phyloP scores from a whole-genome alignment of 2,329 filamentous ascomycete genomes.

The Dothistroma pini region DNA sequence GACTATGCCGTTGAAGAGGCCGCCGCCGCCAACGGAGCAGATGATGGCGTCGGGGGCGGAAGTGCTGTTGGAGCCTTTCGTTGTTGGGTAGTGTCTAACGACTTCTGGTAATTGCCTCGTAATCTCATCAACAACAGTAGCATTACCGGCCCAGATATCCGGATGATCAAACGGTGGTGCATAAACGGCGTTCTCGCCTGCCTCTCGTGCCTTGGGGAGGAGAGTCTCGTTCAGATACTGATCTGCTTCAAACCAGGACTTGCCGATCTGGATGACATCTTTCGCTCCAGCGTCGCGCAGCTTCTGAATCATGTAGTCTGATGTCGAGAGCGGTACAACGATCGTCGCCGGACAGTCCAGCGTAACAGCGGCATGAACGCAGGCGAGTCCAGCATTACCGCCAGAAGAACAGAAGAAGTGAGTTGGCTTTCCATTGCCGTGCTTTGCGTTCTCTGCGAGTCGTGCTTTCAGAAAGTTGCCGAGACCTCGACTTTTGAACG shows the following conservation, averaged over 20 bases:
- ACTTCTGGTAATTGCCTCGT: constrained; percentile 36
- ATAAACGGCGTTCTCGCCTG: constrained; percentile 56
- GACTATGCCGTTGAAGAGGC: constrained; percentile 72
- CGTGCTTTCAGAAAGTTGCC: constrained; percentile 62
- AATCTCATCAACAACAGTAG: constrained; percentile 55
- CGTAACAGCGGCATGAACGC: constrained; percentile 66
- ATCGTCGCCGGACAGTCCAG: constrained; percentile 68
- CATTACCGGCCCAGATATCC: constrained; percentile 64
- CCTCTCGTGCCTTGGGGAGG: constrained; percentile 38
- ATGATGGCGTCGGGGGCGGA: constrained; percentile 64
- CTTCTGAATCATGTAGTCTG: constrained; percentile 67
- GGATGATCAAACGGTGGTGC: constrained; percentile 68
- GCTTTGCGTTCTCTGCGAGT: constrained; percentile 36
- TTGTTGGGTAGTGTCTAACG: constrained; percentile 9
- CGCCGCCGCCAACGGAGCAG: constrained; percentile 77
- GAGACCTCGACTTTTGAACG: constrained; percentile 77
- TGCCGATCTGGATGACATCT: constrained; percentile 65
- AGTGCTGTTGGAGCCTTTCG: constrained; percentile 5
- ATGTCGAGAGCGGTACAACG: constrained; percentile 65
- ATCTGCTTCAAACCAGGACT: constrained; percentile 68
- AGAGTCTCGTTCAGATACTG: constrained; percentile 58
- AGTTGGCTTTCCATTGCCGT: constrained; percentile 23
- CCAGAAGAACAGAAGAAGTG: constrained; percentile 80
- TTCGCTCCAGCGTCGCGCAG: constrained; percentile 63
- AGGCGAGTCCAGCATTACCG: constrained; percentile 81